A percentile compares a stretch with the other conserved stretches of the same genome.
These are phyloP conservation scores for Cajanus cajan DNA, from an alignment of 306 rosid genomes.

Conservation along the genomic window DNA sequence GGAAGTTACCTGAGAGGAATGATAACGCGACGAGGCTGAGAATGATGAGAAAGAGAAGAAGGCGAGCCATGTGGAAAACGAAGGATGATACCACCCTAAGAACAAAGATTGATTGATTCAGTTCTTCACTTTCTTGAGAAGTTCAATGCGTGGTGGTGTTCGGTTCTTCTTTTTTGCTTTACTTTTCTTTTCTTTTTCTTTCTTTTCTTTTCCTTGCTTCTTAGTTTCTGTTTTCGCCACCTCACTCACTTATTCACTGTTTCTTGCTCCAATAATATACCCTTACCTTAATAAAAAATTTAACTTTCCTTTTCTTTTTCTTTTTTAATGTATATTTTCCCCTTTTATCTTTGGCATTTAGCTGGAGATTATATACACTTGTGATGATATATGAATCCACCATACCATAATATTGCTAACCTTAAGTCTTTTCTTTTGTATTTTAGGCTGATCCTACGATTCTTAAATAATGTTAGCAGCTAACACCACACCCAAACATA, in stretches of 20 bases:
- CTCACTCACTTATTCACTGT: conserved; percentile 24
- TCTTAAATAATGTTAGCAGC: background rate
- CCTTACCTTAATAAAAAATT: background rate
- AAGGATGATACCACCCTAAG: background rate
- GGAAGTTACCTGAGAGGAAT: conserved; percentile 58
- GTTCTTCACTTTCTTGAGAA: conserved; percentile 49
- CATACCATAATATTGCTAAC: background rate
- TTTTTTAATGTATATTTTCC: background rate
- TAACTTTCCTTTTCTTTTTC: background rate
- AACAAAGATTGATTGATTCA: background rate
- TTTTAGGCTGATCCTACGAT: background rate
- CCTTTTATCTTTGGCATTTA: background rate
- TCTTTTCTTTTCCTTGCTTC: background rate
- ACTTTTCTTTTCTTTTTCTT: background rate
- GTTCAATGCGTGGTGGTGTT: background rate
- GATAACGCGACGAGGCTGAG: conserved; percentile 41
- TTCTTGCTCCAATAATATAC: background rate
- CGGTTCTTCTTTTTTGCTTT: background rate
- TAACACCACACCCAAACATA: background rate
- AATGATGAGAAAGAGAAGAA: conserved; percentile 34
- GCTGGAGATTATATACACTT: background rate
- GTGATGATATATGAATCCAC: background rate
- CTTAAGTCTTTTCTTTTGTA: too few species aligned
- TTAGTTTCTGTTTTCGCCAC: background rate
- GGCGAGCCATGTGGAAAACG: conserved; percentile 47